Base-by-base conservation (phyloP, 495 filamentous ascomycete species). In the Parachaetomium inaequale region DNA sequence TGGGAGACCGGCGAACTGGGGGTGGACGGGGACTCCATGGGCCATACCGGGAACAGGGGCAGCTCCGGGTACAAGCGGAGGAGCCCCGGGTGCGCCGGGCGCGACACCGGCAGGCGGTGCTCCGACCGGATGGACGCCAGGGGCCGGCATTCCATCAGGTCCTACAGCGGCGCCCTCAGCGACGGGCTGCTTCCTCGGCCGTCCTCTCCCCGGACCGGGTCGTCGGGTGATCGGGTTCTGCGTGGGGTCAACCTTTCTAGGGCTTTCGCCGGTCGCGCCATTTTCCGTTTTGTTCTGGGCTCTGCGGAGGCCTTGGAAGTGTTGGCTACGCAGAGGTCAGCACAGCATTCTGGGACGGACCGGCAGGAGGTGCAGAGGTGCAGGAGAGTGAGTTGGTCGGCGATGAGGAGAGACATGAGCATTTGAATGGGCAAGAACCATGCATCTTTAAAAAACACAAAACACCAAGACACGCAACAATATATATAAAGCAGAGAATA, bases 261-360 rank as follows among this genome's bases (percentile, higher is more conserved):
- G 65, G 8, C 66, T 66, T 8, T 64, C 57, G 31, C 14, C 11
- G n/a, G 51, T 12, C 21, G 42, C 26, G 29, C 66, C 65, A 55
- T 66, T 71, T 15, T 81, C 79, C n/a, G 70, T 55, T 62, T 82
- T 82, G 55, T 77, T 70, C 53, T 79, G 75, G 19, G 78, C 75
- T 25, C 79, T 67, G 26, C 79, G 71, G 14, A 82, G 75, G 17
- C 79, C 79, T 58, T 82, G 79, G 56, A 81, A 82, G 59, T 82
- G 79, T 69, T 82, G 79, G 31, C 79, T 82, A 68, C 25, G 43
- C 25, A 14, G 1, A 23, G 46, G 62, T 67, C 40, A 67, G 59
- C 31, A 19, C 4, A 31, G 19, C 23, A 11, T 14, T 15, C 26
- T 14, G 15, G 52, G 4, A 26, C 10, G 38, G 38, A 3, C 15